Base-by-base conservation (phyloP, 2,329 filamentous ascomycete species). In the Myrmaecium sp. region DNA sequence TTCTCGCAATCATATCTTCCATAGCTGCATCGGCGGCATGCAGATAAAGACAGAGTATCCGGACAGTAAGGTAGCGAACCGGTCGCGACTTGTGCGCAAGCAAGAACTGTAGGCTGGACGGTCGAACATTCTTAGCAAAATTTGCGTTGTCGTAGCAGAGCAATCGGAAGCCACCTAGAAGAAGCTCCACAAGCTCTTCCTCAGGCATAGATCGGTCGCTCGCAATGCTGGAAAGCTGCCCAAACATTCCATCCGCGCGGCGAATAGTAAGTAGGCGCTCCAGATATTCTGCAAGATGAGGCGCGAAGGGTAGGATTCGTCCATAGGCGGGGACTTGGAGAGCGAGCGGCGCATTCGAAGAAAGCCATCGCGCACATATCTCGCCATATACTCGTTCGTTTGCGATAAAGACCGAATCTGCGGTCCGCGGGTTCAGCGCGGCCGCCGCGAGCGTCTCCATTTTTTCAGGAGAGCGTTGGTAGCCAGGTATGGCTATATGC, bases 361-460 rank as follows among this genome's bases (percentile, higher is more conserved):
- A 58, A 23, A 77, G 59, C 82, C 82, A 92, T 58, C 77, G 64
- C 34, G 82, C 77, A 51, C 77, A 81, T 26, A 91, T 61, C 51
- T 94, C 84, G 39, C 81, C 69, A 42, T 89, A 80, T 21, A 84
- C 55, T 34, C 65, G 58, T 46, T 79, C 72, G 50, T 84, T 83
- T 43, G 77, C 66, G 36, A 67, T 59, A 44, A 89, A 83, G 44
- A 93, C 58, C 30, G 60, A 60, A 44, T 81, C 70, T 41, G 81
- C 86, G 49, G 71, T 65, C 53, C 61, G 58, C 39, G 78, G 63
- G 41, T 70, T 62, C 43, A 92, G 66, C 31, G 80, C 71, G 32
- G 72, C 67, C 40, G 32, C 31, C 14, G 35, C 41, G 33, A 43
- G 38, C 28, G 41, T 35, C 34, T 39, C 36, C 37, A 31, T 41